Conservation (phyloP, 495 filamentous ascomycete genomes). For the Astrocystis sublimbata region DNA sequence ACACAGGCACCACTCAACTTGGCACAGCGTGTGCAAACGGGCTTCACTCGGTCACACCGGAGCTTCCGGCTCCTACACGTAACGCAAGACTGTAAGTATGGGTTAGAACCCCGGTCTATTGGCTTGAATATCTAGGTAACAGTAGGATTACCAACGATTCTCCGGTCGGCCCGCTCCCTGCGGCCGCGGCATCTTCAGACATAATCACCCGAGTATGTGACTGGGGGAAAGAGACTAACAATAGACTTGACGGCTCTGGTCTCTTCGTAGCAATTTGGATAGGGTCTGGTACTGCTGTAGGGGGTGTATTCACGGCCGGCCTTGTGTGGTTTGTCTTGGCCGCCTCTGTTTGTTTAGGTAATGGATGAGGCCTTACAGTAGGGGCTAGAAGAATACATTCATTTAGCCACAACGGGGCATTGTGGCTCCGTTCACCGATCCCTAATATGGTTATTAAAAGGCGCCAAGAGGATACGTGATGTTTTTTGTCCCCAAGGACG, state of each 20-base stretch:
- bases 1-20: slow-evolving; percentile 69
- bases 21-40: slow-evolving; percentile 73
- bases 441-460: too few relatives aligned
- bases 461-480: too few relatives aligned
- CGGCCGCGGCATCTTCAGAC: slow-evolving; percentile 23
- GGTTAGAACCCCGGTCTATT: slow-evolving; percentile 13
- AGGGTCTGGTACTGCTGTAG: background rate
- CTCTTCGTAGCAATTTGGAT: background rate
- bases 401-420: slow-evolving; percentile 10
- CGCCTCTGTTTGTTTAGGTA: background rate
- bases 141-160: slow-evolving; percentile 28
- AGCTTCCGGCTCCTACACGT: slow-evolving; percentile 63
- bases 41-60: slow-evolving; percentile 65
- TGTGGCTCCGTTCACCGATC: background rate
- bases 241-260: background rate
- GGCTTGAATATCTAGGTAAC: slow-evolving; percentile 1
- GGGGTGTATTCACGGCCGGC: background rate
- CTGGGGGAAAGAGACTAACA: background rate
- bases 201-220: slow-evolving; percentile 17
- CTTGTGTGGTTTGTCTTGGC: background rate
- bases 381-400: background rate
- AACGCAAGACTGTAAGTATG: slow-evolving; percentile 26
- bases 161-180: slow-evolving; percentile 16
- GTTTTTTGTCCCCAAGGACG: too few relatives aligned
- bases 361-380: slow-evolving; percentile 1